These are phyloP conservation scores for Microcyclosporella mali DNA, from an alignment of 2,329 filamentous ascomycete genomes.

Conservation along the genomic window DNA sequence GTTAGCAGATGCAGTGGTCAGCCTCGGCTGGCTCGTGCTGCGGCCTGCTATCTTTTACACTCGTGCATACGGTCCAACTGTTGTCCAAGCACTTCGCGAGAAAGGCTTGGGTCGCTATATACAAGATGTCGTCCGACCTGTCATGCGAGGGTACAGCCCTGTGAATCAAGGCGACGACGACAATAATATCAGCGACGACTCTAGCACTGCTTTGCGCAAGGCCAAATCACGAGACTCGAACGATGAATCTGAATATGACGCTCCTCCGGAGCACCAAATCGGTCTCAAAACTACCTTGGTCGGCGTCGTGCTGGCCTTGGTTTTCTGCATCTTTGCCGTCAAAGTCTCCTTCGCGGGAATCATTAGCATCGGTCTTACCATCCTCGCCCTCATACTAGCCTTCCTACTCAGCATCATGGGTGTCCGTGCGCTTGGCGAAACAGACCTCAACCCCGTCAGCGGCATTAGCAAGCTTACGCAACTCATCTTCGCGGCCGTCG, in stretches of 20 bases:
- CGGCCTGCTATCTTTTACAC: constrained; percentile 53
- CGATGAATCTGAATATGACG: constrained; percentile 58
- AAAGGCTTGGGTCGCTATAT: constrained; percentile 30
- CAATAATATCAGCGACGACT: not conserved
- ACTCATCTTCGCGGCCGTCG: constrained; percentile 86
- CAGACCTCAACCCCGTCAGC: constrained; percentile 91
- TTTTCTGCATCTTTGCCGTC: constrained; percentile 74
- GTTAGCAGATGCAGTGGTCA: constrained; percentile 87
- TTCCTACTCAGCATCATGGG: constrained; percentile 61
- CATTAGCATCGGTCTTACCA: constrained; percentile 73
- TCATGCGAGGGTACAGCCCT: constrained; percentile 36
- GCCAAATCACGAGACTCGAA: constrained; percentile 3
- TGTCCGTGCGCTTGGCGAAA: constrained; percentile 64
- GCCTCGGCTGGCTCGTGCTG: constrained; percentile 69
- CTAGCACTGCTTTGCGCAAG: constrained; percentile 2
- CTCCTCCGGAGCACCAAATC: constrained; percentile 76
- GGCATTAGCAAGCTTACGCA: constrained; percentile 96
- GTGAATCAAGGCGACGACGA: constrained; percentile 26
- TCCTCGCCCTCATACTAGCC: constrained; percentile 75
- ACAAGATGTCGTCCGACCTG: constrained; percentile 29
- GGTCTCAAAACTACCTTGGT: constrained; percentile 63
- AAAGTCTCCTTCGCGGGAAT: constrained; percentile 76
- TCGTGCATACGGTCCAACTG: constrained; percentile 33
- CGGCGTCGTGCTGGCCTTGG: constrained; percentile 69
- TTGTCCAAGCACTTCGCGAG: constrained; percentile 23